phyloP scores from a whole-genome alignment of 768 basidiomycete species.

The Boletus tylopilopsis region DNA sequence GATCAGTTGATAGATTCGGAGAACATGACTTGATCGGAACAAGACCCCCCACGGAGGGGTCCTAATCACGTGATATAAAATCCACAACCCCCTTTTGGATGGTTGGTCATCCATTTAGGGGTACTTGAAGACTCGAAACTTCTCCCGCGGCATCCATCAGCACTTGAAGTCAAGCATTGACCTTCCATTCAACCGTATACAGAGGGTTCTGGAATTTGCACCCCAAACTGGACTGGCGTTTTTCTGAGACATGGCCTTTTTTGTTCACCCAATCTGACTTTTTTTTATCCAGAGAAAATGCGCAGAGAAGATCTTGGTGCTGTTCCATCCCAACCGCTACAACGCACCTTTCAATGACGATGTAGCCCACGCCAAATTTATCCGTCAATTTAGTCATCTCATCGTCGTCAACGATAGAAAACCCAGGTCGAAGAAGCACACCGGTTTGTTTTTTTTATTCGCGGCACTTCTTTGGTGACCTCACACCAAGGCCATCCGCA shows the following conservation, averaged over 20 bases:
- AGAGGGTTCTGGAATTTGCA: neutral
- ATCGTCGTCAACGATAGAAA: slow-evolving; percentile 35
- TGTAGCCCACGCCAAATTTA: slow-evolving; percentile 7
- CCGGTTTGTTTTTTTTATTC: neutral
- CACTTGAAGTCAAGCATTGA: too few species aligned
- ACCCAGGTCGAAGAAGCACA: slow-evolving; percentile 40
- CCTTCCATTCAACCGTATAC: neutral
- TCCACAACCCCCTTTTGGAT: neutral
- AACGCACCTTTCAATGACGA: neutral
- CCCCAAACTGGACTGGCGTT: neutral
- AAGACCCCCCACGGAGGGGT: slow-evolving; percentile 14
- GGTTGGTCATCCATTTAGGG: neutral
- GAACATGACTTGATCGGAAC: slow-evolving; percentile 11
- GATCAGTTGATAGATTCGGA: slow-evolving; percentile 13
- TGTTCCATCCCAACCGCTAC: neutral
- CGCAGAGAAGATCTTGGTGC: slow-evolving; percentile 25
- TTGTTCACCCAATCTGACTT: neutral
- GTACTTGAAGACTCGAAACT: neutral
- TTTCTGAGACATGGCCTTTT: neutral
- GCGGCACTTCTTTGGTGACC: neutral
- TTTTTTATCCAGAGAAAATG: neutral
- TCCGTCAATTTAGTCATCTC: slow-evolving; percentile 29
- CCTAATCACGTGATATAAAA: slow-evolving; percentile 11
- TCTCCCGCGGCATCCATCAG: slow-evolving; percentile 7
- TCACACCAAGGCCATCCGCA: slow-evolving; percentile 44